A percentile compares a stretch with the other conserved stretches of the same genome.
phyloP scores from a whole-genome alignment of 106 monocot genomes.

The Dendrobium nobile region DNA sequence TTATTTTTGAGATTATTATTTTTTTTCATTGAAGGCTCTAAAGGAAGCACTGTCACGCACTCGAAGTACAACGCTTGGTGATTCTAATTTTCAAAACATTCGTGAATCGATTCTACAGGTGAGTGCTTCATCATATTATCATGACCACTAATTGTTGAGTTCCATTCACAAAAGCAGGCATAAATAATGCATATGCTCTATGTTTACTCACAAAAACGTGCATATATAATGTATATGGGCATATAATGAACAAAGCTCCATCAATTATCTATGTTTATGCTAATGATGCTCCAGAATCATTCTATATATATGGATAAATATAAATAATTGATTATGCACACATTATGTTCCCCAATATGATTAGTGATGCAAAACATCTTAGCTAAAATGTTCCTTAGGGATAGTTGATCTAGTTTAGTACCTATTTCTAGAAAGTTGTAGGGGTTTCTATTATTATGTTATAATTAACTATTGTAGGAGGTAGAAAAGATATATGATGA shows the following conservation, averaged over 20 bases:
- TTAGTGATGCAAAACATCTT: too few relatives aligned
- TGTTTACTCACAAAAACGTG: background rate
- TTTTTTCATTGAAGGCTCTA: constrained; percentile 40
- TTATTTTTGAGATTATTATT: constrained; percentile 5
- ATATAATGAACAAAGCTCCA: background rate
- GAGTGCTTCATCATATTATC: background rate
- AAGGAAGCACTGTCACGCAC: constrained; percentile 34
- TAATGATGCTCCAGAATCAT: background rate
- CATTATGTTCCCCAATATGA: too few relatives aligned
- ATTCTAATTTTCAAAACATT: constrained; percentile 47
- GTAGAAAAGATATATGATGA: too few relatives aligned
- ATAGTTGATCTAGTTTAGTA: too few relatives aligned
- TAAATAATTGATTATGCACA: too few relatives aligned
- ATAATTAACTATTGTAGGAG: too few relatives aligned
- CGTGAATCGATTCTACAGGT: constrained; percentile 94
- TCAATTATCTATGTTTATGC: background rate
- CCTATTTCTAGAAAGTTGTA: too few relatives aligned
- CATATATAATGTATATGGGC: background rate
- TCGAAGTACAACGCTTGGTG: constrained; percentile 22
- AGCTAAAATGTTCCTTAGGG: too few relatives aligned
- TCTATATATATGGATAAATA: too few relatives aligned
- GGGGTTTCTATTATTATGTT: too few relatives aligned
- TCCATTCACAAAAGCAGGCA: background rate
- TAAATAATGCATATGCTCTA: background rate
- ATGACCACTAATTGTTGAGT: background rate